Base-by-base conservation (phyloP, 495 filamentous ascomycete species). In the Hypoxylon cercidicola region DNA sequence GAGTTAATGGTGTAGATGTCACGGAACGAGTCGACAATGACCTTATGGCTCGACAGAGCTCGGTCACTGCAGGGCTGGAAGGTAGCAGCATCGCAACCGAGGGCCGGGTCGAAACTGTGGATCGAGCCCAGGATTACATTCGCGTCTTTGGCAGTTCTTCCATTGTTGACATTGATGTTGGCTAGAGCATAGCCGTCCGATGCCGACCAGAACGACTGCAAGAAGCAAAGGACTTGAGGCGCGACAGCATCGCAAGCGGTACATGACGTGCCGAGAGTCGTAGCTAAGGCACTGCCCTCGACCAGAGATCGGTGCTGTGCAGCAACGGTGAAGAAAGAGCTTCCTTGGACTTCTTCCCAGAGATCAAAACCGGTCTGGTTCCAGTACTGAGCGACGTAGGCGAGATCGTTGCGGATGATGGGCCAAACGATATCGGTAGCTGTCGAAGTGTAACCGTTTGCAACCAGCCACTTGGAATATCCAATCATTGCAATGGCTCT, bases 351-450 rank as follows among this genome's bases (percentile, higher is more conserved):
- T 73, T 91, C 89, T 65, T 91, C 89, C 89, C 89, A 91, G 0
- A 92, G 79, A 70, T 92, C 89, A 55, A 84, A 91, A 28, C 86
- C 87, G 19, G 83, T 86, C 54, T 85, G 77, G 65, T 85, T 87
- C 89, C 90, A 93, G 76, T 91, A 88, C 63, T 90, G 82, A 3
- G 85, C 78, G 7, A 90, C 84, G 63, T 91, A 90, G n/a, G 81
- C 77, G 15, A 92, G 81, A 60, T 91, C 89, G 60, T 90, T 89
- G 37, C 81, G 77, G 55, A 90, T 81, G 20, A 90, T 73, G 3
- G 89, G 86, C 84, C 88, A 89, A 15, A 89, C 78, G 45, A 77
- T 57, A 25, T 54, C 60, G 66, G 64, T 62, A 58, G 78, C 72
- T 15, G 78, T 78, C 20, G 74, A 59, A 41, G 60, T 66, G 60